A percentile compares a stretch with the other conserved stretches of the same genome.
Conservation (phyloP, 2,329 filamentous ascomycete genomes). For the Chlorencoelia australis region DNA sequence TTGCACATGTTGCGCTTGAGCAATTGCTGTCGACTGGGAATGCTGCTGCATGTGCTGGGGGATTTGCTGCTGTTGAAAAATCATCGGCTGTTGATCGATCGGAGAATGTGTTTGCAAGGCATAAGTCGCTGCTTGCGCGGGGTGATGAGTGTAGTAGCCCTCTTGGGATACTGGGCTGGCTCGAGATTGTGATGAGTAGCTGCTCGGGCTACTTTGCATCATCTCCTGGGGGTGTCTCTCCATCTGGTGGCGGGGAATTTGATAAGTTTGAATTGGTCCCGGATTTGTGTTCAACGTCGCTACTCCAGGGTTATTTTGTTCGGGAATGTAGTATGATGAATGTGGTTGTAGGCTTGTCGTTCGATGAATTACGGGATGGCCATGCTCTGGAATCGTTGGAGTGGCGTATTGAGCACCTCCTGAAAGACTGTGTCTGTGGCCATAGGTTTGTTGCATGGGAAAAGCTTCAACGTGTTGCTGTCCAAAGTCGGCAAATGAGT, state of each 20-base stretch:
- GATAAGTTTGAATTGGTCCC: constrained; percentile 38
- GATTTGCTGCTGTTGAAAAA: constrained; percentile 26
- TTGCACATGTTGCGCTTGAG: constrained; percentile 25
- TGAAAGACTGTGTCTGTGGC: constrained; percentile 39
- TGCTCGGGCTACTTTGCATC: constrained; percentile 48
- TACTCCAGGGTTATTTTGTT: constrained; percentile 51
- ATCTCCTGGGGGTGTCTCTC: constrained; percentile 36
- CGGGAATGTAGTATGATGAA: constrained; percentile 41
- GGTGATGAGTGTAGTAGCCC: constrained; percentile 47
- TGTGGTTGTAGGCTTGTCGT: constrained; percentile 23
- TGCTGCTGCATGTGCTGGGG: constrained; percentile 19
- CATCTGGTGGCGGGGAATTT: constrained; percentile 30
- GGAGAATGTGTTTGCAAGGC: constrained; percentile 39
- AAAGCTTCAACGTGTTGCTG: constrained; percentile 31
- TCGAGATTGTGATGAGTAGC: constrained; percentile 45
- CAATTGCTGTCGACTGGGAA: constrained; percentile 21
- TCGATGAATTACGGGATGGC: constrained; percentile 29
- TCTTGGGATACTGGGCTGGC: constrained; percentile 44
- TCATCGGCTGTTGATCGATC: constrained; percentile 35
- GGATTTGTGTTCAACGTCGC: constrained; percentile 48
- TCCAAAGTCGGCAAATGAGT: constrained; percentile 45
- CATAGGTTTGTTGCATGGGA: constrained; percentile 28
- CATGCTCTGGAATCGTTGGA: constrained; percentile 33
- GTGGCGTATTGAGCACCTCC: constrained; percentile 35
- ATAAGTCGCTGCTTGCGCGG: constrained; percentile 38